Conservation (phyloP, 164 flowering plant genomes). For the Tinospora cordifolia region DNA sequence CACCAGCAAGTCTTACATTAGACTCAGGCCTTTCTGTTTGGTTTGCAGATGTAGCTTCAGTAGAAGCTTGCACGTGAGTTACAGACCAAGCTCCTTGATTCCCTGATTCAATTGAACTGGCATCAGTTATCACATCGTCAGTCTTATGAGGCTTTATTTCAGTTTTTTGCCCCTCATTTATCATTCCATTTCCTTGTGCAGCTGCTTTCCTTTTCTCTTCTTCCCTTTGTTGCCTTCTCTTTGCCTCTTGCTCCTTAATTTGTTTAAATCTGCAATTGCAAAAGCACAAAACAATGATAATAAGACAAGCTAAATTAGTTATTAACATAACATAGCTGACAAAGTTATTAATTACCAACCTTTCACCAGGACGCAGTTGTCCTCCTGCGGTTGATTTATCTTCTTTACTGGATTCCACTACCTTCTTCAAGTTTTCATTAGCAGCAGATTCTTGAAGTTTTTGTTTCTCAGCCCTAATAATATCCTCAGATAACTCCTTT, state of each 20-base stretch:
- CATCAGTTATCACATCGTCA: constrained; percentile 17
- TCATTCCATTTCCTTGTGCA: constrained; percentile 20
- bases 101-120: constrained; percentile 14
- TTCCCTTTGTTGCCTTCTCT: constrained; percentile 50
- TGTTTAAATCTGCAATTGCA: constrained; percentile 55
- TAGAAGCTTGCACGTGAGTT: constrained; percentile 12
- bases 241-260: constrained; percentile 82
- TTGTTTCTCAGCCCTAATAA: constrained; percentile 26
- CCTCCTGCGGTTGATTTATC: constrained; percentile 43
- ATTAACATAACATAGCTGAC: background rate
- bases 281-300: constrained; percentile 5
- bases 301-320: background rate
- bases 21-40: constrained; percentile 6
- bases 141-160: constrained; percentile 18
- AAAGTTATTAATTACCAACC: constrained; percentile 28
- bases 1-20: constrained; percentile 15
- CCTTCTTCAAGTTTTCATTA: constrained; percentile 22
- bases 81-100: constrained; percentile 12
- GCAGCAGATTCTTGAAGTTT: constrained; percentile 26
- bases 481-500: constrained; percentile 28
- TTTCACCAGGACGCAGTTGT: constrained; percentile 63
- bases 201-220: constrained; percentile 56
- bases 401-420: constrained; percentile 19
- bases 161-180: constrained; percentile 21
- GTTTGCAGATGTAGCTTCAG: constrained; percentile 20